phyloP scores from a whole-genome alignment of 2,329 filamentous ascomycete genomes.

The Phoma sp. region DNA sequence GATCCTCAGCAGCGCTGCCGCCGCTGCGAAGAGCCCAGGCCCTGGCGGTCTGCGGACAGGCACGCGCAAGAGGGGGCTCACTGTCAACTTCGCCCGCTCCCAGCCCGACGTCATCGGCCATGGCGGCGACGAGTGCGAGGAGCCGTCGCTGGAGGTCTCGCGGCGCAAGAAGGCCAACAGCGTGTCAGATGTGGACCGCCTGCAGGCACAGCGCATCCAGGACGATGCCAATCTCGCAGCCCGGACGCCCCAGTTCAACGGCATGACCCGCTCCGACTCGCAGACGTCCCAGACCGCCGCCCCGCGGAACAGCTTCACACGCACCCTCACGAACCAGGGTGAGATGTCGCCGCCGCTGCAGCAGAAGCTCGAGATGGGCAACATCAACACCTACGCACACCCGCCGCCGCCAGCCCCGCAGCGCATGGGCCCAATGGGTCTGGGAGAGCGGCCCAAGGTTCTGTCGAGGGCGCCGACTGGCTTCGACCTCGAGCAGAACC shows the following conservation, averaged over 20 bases:
- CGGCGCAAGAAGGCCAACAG: constrained; percentile 57
- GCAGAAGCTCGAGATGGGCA: constrained; percentile 47
- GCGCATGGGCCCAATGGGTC: constrained; percentile 44
- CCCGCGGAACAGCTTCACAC: constrained; percentile 41
- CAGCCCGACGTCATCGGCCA: constrained; percentile 85
- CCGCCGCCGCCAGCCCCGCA: constrained; percentile 38
- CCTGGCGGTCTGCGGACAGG: constrained; percentile 48
- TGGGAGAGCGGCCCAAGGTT: constrained; percentile 42
- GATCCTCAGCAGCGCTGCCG: constrained; percentile 47
- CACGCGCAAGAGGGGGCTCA: constrained; percentile 68
- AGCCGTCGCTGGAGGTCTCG: constrained; percentile 75
- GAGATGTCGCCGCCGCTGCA: constrained; percentile 48
- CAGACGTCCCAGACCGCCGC: constrained; percentile 33
- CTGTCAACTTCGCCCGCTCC: constrained; percentile 76
- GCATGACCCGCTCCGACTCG: constrained; percentile 32
- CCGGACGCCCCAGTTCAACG: constrained; percentile 36
- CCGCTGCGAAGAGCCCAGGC: constrained; percentile 40
- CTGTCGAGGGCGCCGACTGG: constrained; percentile 45
- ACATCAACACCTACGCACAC: constrained; percentile 43
- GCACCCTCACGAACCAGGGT: constrained; percentile 43
- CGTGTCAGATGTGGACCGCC: constrained; percentile 23
- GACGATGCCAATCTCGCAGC: constrained; percentile 42
- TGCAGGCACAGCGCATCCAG: constrained; percentile 29
- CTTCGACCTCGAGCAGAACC: constrained; percentile 35
- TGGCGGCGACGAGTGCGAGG: constrained; percentile 85